Evolutionary conservation across 2,329 filamentous ascomycete species (phyloP), one percentile per base, ranked within the genome.

Genomic region (Phialemonium atrogriseum): DNA sequence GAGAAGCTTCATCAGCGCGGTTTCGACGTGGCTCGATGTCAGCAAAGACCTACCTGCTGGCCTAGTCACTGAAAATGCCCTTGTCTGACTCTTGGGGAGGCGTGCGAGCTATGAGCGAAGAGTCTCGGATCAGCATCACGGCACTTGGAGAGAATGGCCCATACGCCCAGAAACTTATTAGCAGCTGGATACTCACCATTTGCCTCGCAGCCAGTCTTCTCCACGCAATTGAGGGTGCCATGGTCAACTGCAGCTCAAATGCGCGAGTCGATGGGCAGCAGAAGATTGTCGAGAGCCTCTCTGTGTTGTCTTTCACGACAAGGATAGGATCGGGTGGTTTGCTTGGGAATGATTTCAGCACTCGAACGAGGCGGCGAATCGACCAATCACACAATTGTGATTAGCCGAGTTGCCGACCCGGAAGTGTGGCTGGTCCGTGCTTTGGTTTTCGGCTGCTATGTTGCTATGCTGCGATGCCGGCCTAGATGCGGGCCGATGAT

Each of bases 21-120:
- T 18, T 26, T 34, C 36, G 33, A 17, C 22, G 10, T 22, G 12
- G 5, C 27, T 10, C 13, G 24, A 6, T 10, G 13, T 7, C 14
- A 10, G n/a, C 16, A 27, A 16, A 15, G 16, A 58, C 77, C 53
- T 76, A 85, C 82, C 80, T 50, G 77, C 81, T 46, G 84, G 77
- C 52, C 80, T 77, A 42, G 89, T 89, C 42, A 84, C 86, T 40
- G 89, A 94, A 66, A 98, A 96, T 39, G 78, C 69, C 62, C 88
- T 76, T 52, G 72, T 68, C 53, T 84, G 76, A 50, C 67, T 69
- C 59, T 70, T 73, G 48, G 77, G 59, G 47, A 68, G 61, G 52
- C 72, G 71, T 44, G 76, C 72, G 55, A 84, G 72, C 80, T 85
- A 46, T 36, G 27, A 19, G 25, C 14, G 16, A 24, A 9, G 39